A percentile compares a stretch with the other conserved stretches of the same genome.
These are phyloP conservation scores for Anastatica hierochuntica DNA, from an alignment of 345 rosid genomes.

Conservation along the genomic window DNA sequence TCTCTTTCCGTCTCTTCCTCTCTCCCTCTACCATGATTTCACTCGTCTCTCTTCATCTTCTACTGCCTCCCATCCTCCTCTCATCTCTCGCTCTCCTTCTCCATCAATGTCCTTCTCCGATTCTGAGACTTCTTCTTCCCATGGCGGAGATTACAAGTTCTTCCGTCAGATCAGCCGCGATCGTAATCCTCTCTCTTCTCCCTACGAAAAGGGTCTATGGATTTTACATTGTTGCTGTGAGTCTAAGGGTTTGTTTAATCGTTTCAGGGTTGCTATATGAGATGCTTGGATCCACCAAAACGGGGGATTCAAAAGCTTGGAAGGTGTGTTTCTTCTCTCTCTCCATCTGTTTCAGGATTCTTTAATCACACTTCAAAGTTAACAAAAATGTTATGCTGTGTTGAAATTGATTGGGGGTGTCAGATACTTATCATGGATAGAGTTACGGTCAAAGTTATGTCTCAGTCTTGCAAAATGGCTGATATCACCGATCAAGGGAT, in stretches of 20 bases:
- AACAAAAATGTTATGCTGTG: background rate
- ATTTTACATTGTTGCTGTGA: background rate
- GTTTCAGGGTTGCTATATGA: slow-evolving; percentile 62
- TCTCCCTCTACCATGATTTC: slow-evolving; percentile 3
- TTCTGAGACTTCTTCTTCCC: slow-evolving; percentile 50
- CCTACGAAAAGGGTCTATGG: no score
- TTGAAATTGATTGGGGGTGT: background rate
- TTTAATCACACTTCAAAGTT: background rate
- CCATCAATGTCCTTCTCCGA: slow-evolving; percentile 55
- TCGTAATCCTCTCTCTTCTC: slow-evolving; percentile 23
- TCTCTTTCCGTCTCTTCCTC: background rate
- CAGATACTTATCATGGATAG: slow-evolving; percentile 92
- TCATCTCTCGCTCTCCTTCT: background rate
- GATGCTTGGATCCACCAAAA: slow-evolving; percentile 72
- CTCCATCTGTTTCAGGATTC: background rate
- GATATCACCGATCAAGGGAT: slow-evolving; percentile 95
- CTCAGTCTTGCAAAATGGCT: slow-evolving; percentile 81
- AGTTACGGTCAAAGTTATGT: slow-evolving; percentile 85
- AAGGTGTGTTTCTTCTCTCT: slow-evolving; percentile 35
- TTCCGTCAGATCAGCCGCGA: slow-evolving; percentile 76
- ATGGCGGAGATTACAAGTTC: slow-evolving; percentile 43
- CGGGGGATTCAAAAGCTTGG: slow-evolving; percentile 70
- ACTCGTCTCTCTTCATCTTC: slow-evolving; percentile 6
- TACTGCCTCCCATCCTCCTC: background rate
- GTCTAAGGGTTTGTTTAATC: background rate